phyloP scores from a whole-genome alignment of 2,329 filamentous ascomycete genomes.

The Fonsecaea monophora region DNA sequence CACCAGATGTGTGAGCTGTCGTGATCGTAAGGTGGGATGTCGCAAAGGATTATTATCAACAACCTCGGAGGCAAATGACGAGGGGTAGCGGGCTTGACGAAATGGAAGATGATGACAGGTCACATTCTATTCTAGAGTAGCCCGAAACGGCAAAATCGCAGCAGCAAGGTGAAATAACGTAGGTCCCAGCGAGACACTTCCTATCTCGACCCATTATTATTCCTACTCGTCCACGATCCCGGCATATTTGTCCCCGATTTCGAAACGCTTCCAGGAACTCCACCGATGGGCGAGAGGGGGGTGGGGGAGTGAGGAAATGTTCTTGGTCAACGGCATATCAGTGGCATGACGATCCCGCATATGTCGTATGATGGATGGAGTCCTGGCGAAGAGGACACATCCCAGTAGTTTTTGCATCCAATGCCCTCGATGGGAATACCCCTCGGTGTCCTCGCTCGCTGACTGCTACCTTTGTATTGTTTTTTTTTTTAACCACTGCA shows the following conservation, averaged over 20 bases:
- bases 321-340: not conserved
- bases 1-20: not conserved
- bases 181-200: not conserved
- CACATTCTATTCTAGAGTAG: not conserved
- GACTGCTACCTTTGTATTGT: not conserved
- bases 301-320: not conserved
- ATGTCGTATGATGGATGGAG: conserved; percentile 1
- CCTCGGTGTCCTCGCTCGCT: not conserved
- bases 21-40: not conserved
- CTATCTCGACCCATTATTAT: not conserved
- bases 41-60: not conserved
- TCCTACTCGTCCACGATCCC: not conserved
- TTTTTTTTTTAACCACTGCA: not conserved
- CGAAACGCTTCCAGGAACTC: not conserved
- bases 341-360: conserved; percentile 9
- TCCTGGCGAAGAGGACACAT: not conserved
- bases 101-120: not conserved
- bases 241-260: not conserved
- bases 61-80: not conserved
- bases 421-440: not conserved
- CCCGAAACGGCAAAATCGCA: not conserved
- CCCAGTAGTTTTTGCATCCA: not conserved
- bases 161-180: not conserved
- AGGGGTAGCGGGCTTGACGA: not conserved
- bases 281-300: not conserved